A percentile compares a stretch with the other conserved stretches of the same genome.
These are phyloP conservation scores for Telfairia occidentalis DNA, from an alignment of 331 rosid species.

Conservation along the genomic window DNA sequence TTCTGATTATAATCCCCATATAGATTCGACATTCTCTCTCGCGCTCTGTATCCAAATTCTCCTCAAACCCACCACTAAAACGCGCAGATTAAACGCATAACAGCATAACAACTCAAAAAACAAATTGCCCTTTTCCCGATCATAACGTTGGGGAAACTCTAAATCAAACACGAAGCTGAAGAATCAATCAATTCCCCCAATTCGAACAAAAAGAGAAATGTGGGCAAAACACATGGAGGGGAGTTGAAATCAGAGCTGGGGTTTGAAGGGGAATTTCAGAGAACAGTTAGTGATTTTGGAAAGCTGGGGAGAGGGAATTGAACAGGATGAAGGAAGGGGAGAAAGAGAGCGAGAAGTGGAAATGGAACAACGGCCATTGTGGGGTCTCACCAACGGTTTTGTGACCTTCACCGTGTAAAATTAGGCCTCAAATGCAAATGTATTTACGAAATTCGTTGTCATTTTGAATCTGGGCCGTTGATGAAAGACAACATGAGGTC, in stretches of 20 bases:
- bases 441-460: not conserved
- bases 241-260: constrained; percentile 13
- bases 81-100: not conserved
- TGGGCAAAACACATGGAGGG: not conserved
- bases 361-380: constrained; percentile 27
- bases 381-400: constrained; percentile 42
- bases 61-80: constrained; percentile 9
- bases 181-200: not conserved
- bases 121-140: not conserved
- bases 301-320: not conserved
- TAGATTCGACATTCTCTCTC: constrained; percentile 51
- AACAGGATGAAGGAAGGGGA: not conserved
- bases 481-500: not conserved
- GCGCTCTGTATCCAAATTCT: not conserved
- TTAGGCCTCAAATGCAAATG: not conserved
- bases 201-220: not conserved
- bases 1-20: constrained; percentile 64
- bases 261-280: constrained; percentile 9
- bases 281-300: constrained; percentile 3
- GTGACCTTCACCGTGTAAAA: not conserved
- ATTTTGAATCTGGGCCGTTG: not conserved
- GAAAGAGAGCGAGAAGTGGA: constrained; percentile 13
- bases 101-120: not conserved
- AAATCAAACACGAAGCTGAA: not conserved
- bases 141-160: not conserved